Evolutionary conservation across 1,284 basidiomycete genomes (phyloP).

Genomic region (Amylostereum chailletii): DNA sequence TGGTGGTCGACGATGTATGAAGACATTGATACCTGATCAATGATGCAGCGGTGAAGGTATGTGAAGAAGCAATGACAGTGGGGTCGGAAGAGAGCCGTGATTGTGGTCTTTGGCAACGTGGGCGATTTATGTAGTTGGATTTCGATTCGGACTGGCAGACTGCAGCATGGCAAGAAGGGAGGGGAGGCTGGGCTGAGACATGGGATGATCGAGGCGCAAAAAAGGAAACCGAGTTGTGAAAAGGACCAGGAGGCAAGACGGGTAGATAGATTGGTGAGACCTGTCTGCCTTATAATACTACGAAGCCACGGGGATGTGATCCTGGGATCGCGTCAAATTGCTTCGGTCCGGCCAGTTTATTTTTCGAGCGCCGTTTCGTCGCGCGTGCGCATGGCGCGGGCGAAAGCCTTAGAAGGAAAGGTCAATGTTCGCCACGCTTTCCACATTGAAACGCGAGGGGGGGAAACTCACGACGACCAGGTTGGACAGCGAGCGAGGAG

Average conservation of each 20-base stretch:
- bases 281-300: too few relatives aligned
- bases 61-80: background rate
- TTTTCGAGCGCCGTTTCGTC: background rate
- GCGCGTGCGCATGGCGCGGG: conserved; percentile 5
- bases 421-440: background rate
- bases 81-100: background rate
- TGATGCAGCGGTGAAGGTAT: background rate
- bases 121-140: too few relatives aligned
- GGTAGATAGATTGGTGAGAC: too few relatives aligned
- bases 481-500: conserved; percentile 1
- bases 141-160: background rate
- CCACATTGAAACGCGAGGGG: background rate
- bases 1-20: background rate
- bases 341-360: too few relatives aligned
- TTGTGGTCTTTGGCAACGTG: background rate
- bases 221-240: background rate
- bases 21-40: conserved; percentile 6
- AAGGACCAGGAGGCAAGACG: too few relatives aligned
- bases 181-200: conserved; percentile 8
- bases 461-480: conserved; percentile 8
- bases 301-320: too few relatives aligned
- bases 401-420: conserved; percentile 4
- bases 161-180: background rate
- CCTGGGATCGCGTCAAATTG: too few relatives aligned
- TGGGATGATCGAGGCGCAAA: conserved; percentile 1